Base-by-base conservation (phyloP, 2,329 filamentous ascomycete species). In the Drechslerella dactyloides region DNA sequence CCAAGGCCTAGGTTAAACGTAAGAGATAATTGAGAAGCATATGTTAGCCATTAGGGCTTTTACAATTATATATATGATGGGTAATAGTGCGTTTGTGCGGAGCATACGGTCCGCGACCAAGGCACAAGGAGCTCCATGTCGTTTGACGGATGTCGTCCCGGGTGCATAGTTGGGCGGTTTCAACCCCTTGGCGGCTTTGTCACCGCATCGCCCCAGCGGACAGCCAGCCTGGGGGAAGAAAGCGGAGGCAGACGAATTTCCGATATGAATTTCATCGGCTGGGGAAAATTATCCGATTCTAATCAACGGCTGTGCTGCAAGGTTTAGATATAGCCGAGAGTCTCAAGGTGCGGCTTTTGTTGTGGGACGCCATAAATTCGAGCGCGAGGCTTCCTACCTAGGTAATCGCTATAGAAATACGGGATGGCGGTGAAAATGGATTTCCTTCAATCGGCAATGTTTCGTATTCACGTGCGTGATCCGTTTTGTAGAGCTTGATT, bases 141-240 rank as follows among this genome's bases (percentile, higher is more conserved):
- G 68, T 72, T 72, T 72, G 68, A 61, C 68, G 68, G 68, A 72
- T 72, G 68, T 57, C 51, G 64, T 72, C 56, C 68, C 68, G 68
- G 68, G 54, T 72, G 59, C 50, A 61, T 52, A 27, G 44, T 11
- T 11, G 10, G 53, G 21, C 27, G 42, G 68, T 72, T 72, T 72
- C 68, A 72, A 65, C 68, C 68, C 68, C 68, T 65, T 72, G 68
- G 68, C 68, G 68, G 55, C 44, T 50, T 48, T 48, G 53, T n/a
- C 48, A 55, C 19, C 8, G 23, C 30, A 33, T 33, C 46, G 56
- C 57, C 57, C 52, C 46, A 23, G 30, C 56, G n/a, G 37, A 17
- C 33, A n/a, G 23, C 61, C 10, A 17, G 51, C 23, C 56, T 53
- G 19, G 63, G 61, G 50, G 19, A 17, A 17, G 11, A 15, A 13